These are phyloP conservation scores for Madurella fahalii DNA, from an alignment of 2,329 filamentous ascomycete genomes.

Conservation along the genomic window DNA sequence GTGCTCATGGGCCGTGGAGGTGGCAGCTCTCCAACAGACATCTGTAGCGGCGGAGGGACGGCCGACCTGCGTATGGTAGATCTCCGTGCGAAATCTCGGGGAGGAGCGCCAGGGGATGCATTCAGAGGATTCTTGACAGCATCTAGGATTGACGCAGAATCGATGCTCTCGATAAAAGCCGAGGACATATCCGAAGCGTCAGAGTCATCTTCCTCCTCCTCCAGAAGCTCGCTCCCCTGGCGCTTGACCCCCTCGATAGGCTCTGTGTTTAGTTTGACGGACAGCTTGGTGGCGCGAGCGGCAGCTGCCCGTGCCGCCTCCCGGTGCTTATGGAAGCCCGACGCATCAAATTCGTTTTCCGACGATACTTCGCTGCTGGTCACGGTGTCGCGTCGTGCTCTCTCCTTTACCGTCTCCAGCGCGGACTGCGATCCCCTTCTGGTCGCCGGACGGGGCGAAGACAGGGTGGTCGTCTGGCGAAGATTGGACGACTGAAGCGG, in stretches of 20 bases:
- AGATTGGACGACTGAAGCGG: conserved; percentile 67
- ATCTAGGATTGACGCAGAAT: conserved; percentile 68
- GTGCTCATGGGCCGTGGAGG: conserved; percentile 65
- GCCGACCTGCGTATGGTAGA: conserved; percentile 62
- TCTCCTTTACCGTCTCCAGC: conserved; percentile 65
- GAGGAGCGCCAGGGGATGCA: conserved; percentile 58
- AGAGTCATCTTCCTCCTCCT: conserved; percentile 56
- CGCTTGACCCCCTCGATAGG: conserved; percentile 40
- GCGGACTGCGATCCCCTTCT: conserved; percentile 69
- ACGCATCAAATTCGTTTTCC: conserved; percentile 71
- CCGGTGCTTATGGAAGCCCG: conserved; percentile 59
- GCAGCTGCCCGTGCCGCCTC: conserved; percentile 58
- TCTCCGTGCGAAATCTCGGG: conserved; percentile 55
- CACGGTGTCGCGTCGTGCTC: conserved; percentile 68
- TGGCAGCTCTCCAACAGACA: conserved; percentile 60
- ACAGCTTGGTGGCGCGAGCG: conserved; percentile 49
- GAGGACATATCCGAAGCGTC: conserved; percentile 61
- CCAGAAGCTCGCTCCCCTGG: conserved; percentile 48
- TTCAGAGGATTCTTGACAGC: conserved; percentile 57
- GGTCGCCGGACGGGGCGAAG: conserved; percentile 45
- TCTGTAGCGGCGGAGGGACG: conserved; percentile 50
- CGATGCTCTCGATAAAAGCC: conserved; percentile 63
- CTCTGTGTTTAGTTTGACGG: conserved; percentile 52
- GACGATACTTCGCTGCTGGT: conserved; percentile 82
- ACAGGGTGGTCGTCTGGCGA: conserved; percentile 48